These are phyloP conservation scores for Rhizopogon rudus DNA, from an alignment of 768 basidiomycete genomes.

Conservation along the genomic window DNA sequence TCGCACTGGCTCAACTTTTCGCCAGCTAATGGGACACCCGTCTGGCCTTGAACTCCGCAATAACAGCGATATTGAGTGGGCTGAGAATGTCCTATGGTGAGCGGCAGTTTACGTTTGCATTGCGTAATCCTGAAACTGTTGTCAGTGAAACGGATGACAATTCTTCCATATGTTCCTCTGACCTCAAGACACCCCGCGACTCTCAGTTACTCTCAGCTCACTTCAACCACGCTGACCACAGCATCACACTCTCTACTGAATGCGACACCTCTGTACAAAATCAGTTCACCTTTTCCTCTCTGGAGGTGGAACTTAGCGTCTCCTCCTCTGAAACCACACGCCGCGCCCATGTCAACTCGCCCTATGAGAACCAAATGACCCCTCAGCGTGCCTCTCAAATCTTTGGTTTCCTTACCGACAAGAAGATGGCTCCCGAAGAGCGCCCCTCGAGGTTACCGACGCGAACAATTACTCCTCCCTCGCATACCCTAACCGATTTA, in stretches of 20 bases:
- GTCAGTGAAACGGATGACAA: conserved; percentile 41
- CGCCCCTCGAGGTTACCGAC: conserved; percentile 29
- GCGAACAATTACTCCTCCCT: conserved; percentile 20
- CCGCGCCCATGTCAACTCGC: conserved; percentile 14
- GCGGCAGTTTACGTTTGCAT: conserved; percentile 11
- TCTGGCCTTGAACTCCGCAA: conserved; percentile 22
- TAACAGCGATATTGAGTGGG: conserved; percentile 76
- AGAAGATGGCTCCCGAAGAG: conserved; percentile 34
- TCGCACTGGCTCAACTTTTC: conserved; percentile 67
- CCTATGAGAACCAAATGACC: conserved; percentile 42
- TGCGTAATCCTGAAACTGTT: background rate
- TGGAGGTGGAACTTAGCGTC: conserved; percentile 68
- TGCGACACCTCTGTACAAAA: conserved; percentile 36
- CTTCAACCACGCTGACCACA: conserved; percentile 28
- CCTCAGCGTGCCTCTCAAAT: conserved; percentile 71
- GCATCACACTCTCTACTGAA: conserved; percentile 40
- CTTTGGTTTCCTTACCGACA: conserved; percentile 63
- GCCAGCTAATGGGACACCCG: conserved; percentile 64
- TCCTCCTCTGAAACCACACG: conserved; percentile 34
- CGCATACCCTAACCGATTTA: conserved; percentile 28
- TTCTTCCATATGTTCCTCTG: conserved; percentile 44
- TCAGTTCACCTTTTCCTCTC: conserved; percentile 53
- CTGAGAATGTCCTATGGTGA: conserved; percentile 68
- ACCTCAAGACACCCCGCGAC: conserved; percentile 46
- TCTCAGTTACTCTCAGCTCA: conserved; percentile 34